phyloP scores from a whole-genome alignment of 1,284 basidiomycete genomes.

The Ganoderma resinaceum region DNA sequence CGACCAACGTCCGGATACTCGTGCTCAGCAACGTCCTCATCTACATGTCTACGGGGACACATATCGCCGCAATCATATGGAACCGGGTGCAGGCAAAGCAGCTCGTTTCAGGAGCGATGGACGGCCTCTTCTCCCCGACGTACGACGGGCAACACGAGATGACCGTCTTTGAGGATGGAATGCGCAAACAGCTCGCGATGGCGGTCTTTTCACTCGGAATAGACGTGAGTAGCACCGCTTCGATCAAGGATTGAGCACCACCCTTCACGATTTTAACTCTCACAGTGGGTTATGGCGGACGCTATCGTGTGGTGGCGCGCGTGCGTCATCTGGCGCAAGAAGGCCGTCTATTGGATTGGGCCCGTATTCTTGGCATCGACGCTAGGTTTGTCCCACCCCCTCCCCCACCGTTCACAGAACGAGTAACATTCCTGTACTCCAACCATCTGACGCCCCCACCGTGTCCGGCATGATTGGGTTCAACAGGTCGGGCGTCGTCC shows the following conservation, averaged over 20 bases:
- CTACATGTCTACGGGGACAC: neutral
- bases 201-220: neutral
- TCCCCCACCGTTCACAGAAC: neutral
- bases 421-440: too few relatives aligned
- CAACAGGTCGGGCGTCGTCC: too few relatives aligned
- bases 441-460: neutral
- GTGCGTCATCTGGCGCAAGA: neutral
- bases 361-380: neutral
- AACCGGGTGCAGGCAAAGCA: neutral
- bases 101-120: neutral
- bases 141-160: neutral
- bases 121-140: neutral
- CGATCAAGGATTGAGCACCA: neutral
- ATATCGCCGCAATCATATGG: neutral
- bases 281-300: neutral
- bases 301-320: neutral
- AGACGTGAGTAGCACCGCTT: neutral
- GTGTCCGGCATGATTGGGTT: neutral
- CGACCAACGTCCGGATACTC: neutral
- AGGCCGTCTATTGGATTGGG: neutral
- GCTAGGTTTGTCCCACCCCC: neutral
- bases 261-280: neutral
- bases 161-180: neutral
- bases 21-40: neutral
- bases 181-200: neutral